Conservation (phyloP, 345 rosid species). For the Nasturtium officinale region DNA sequence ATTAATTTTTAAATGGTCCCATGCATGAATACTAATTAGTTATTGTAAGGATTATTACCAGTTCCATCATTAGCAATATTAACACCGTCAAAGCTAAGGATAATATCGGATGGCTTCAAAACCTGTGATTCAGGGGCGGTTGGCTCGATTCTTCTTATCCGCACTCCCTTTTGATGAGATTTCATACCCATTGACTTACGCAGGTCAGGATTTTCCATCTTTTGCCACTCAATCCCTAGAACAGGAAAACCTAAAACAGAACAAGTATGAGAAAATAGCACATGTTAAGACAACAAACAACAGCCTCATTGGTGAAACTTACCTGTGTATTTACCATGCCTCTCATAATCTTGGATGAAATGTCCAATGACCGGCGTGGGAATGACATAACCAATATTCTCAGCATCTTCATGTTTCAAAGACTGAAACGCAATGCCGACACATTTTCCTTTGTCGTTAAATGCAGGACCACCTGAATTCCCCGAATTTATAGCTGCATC, state of each 20-base stretch:
- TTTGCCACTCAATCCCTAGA: slow-evolving; percentile 98
- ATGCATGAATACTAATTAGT: background rate
- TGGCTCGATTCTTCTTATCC: slow-evolving; percentile 90
- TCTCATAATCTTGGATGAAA: slow-evolving; percentile 86
- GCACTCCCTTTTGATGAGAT: slow-evolving; percentile 84
- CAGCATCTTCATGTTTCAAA: slow-evolving; percentile 88
- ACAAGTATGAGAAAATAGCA: slow-evolving; percentile 30
- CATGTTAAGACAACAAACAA: slow-evolving; percentile 8
- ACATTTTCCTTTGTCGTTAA: slow-evolving; percentile 84
- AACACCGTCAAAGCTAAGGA: slow-evolving; percentile 84
- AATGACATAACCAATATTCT: slow-evolving; percentile 91
- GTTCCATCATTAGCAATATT: slow-evolving; percentile 97
- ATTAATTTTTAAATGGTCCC: background rate
- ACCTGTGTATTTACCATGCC: slow-evolving; percentile 89
- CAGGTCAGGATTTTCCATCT: slow-evolving; percentile 96
- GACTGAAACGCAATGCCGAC: slow-evolving; percentile 99
- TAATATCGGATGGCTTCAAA: slow-evolving; percentile 81
- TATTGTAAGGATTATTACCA: slow-evolving; percentile 46
- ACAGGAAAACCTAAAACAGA: slow-evolving; percentile 71
- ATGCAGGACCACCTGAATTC: slow-evolving; percentile 98
- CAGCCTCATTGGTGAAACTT: background rate
- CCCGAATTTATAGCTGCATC: slow-evolving; percentile 99
- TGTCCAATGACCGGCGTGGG: slow-evolving; percentile 93
- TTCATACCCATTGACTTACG: slow-evolving; percentile 82
- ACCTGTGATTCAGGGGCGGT: slow-evolving; percentile 84